Evolutionary conservation across 768 basidiomycete genomes (phyloP).

Genomic region (Exsudoporus frostii): DNA sequence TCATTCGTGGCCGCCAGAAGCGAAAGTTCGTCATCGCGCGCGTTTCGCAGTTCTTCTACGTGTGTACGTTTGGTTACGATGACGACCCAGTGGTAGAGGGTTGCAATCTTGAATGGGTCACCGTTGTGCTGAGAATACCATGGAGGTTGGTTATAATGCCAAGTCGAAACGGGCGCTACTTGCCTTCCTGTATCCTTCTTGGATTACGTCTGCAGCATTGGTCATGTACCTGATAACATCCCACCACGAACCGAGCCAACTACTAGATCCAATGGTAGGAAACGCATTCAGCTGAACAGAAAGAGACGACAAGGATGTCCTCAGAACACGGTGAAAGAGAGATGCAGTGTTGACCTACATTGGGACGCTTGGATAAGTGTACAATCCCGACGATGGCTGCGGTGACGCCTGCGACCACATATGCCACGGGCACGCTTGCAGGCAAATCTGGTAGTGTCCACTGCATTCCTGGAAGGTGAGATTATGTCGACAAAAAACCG

Average conservation of each 20-base stretch:
- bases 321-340: background rate
- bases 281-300: conserved; percentile 23
- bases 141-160: too few relatives aligned
- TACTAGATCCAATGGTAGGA: conserved; percentile 26
- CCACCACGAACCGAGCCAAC: conserved; percentile 28
- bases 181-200: conserved; percentile 32
- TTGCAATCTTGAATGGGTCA: conserved; percentile 31
- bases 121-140: conserved; percentile 20
- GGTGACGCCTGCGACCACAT: background rate
- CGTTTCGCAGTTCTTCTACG: conserved; percentile 39
- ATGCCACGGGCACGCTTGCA: background rate
- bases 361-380: background rate
- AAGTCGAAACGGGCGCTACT: background rate
- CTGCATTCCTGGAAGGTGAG: background rate
- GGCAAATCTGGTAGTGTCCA: background rate
- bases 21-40: conserved; percentile 38
- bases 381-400: background rate
- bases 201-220: conserved; percentile 21
- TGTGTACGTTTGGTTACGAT: conserved; percentile 29
- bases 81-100: conserved; percentile 35
- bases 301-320: background rate
- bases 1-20: conserved; percentile 30
- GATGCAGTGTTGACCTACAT: background rate
- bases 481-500: background rate
- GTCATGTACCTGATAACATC: conserved; percentile 15